Conservation (phyloP, 192 early-diverging fungal species). For the Backusella liffmaniae region DNA sequence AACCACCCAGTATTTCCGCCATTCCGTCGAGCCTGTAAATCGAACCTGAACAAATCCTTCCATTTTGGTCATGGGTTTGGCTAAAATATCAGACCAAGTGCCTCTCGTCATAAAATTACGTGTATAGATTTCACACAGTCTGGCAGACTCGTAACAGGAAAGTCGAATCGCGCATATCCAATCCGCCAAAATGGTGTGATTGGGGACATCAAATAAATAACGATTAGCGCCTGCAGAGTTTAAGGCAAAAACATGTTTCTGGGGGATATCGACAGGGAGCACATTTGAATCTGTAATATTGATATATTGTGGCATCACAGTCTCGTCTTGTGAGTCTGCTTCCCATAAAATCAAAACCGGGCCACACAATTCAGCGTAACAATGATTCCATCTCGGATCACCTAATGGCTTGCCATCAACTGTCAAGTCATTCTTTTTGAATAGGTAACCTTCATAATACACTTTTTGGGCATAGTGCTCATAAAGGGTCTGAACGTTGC, state of each 20-base stretch:
- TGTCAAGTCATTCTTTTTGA: slow-evolving; percentile 64
- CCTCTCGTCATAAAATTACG: slow-evolving; percentile 47
- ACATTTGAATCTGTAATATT: slow-evolving; percentile 71
- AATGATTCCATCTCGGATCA: slow-evolving; percentile 68
- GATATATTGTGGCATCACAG: slow-evolving; percentile 64
- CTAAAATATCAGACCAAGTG: slow-evolving; percentile 49
- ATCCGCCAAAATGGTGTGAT: slow-evolving; percentile 44
- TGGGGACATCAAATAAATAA: slow-evolving; percentile 57
- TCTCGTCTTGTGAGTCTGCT: slow-evolving; percentile 39
- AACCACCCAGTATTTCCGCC: slow-evolving; percentile 48
- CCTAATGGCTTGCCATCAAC: slow-evolving; percentile 60
- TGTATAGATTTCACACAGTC: slow-evolving; percentile 77
- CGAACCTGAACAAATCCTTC: slow-evolving; percentile 57
- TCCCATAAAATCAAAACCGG: slow-evolving; percentile 67
- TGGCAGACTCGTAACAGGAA: slow-evolving; percentile 70
- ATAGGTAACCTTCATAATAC: slow-evolving; percentile 67
- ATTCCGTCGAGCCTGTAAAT: slow-evolving; percentile 49
- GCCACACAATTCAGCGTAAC: slow-evolving; percentile 72
- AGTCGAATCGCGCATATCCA: slow-evolving; percentile 75
- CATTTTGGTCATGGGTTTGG: slow-evolving; percentile 40
- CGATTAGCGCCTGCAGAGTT: slow-evolving; percentile 72
- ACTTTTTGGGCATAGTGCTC: slow-evolving; percentile 68
- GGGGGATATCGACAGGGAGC: slow-evolving; percentile 55
- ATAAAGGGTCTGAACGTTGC: slow-evolving; percentile 52
- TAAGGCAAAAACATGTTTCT: slow-evolving; percentile 60